These are phyloP conservation scores for Tetragonia tetragonoides DNA, from an alignment of 148 eudicot genomes.

Conservation along the genomic window DNA sequence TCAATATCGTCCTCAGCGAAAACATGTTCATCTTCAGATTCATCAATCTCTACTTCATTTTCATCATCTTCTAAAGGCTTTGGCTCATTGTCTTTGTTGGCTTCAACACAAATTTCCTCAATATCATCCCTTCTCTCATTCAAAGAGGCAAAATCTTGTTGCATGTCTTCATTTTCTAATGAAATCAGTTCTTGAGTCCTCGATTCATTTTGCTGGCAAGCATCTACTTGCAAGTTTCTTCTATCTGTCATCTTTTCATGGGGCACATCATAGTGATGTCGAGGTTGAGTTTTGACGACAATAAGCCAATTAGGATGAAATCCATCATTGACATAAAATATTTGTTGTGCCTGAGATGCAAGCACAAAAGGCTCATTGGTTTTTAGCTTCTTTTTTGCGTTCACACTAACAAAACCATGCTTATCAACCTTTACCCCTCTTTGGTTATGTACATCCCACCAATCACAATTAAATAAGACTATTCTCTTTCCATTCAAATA, in stretches of 20 bases:
- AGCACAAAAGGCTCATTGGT: slow-evolving; percentile 16
- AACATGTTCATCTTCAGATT: too few species aligned
- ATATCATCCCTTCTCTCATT: too few species aligned
- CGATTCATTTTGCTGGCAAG: not conserved
- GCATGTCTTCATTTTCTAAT: too few species aligned
- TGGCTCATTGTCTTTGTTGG: too few species aligned
- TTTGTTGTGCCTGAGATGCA: slow-evolving; percentile 8
- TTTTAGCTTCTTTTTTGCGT: not conserved
- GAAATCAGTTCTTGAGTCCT: not conserved
- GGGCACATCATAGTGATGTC: slow-evolving; percentile 6
- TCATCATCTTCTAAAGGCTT: too few species aligned
- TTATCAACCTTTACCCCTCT: slow-evolving; percentile 13
- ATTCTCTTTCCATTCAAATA: slow-evolving; percentile 9
- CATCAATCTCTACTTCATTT: too few species aligned
- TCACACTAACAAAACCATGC: slow-evolving; percentile 5
- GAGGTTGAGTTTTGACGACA: not conserved
- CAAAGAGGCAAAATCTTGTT: too few species aligned
- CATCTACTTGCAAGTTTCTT: not conserved
- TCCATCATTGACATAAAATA: slow-evolving; percentile 7
- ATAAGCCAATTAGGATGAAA: not conserved
- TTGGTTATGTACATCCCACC: slow-evolving; percentile 17
- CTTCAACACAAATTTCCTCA: too few species aligned
- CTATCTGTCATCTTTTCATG: not conserved
- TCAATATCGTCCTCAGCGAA: too few species aligned
- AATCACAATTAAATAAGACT: slow-evolving; percentile 17